These are phyloP conservation scores for Salix udensis DNA, from an alignment of 345 rosid species.

Conservation along the genomic window DNA sequence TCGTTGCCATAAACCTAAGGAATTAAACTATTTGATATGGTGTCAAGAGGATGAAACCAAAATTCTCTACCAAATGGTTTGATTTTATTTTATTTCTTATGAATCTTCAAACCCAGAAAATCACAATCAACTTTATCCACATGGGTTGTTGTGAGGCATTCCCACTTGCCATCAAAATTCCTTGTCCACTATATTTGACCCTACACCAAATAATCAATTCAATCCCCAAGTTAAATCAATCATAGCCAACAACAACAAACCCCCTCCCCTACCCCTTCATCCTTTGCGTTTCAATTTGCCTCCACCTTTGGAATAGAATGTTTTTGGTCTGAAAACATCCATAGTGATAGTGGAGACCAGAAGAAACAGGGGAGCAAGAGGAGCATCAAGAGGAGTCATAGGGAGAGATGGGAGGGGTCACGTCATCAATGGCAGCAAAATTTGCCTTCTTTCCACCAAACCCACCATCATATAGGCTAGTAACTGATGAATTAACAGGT, in stretches of 20 bases:
- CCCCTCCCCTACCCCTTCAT: not conserved
- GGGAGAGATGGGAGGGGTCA: slow-evolving; percentile 73
- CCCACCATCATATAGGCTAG: slow-evolving; percentile 81
- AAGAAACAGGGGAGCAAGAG: not conserved
- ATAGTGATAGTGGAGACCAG: not conserved
- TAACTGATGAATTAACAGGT: slow-evolving; percentile 53
- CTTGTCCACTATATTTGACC: slow-evolving; percentile 26
- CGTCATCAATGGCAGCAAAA: slow-evolving; percentile 97
- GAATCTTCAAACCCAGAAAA: slow-evolving; percentile 12
- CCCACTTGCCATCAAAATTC: slow-evolving; percentile 7
- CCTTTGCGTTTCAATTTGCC: not conserved
- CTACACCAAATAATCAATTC: slow-evolving; percentile 9
- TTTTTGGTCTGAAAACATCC: slow-evolving; percentile 9
- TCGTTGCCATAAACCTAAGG: not conserved
- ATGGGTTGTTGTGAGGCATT: slow-evolving; percentile 23
- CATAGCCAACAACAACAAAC: not conserved
- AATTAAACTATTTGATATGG: not conserved
- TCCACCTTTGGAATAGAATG: slow-evolving; percentile 5
- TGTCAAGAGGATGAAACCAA: not conserved
- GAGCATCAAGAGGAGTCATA: not conserved
- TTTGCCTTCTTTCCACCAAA: slow-evolving; percentile 91
- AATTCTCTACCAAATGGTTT: not conserved
- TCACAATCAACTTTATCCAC: slow-evolving; percentile 31
- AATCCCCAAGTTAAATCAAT: not conserved
- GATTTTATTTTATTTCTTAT: not conserved